Base-by-base conservation (phyloP, 805 yeast species). In the Clavispora phyllophila region DNA sequence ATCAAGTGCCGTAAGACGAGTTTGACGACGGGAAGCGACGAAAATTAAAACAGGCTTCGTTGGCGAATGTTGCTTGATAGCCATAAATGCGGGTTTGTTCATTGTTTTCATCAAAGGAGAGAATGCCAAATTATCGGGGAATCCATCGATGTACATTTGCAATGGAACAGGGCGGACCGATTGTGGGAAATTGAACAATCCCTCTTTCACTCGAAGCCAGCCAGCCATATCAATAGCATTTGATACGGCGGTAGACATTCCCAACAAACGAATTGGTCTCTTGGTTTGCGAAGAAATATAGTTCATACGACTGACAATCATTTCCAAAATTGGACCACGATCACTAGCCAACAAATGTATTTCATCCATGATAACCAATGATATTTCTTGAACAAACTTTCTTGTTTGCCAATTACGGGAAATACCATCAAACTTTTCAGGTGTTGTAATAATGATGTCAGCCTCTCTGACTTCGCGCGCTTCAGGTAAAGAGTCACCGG, bases 81-180 rank as follows among this genome's bases (percentile, higher is more conserved):
- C 96, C 83, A 84, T 78, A 56, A 85, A 89, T 0, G 95, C 91
- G 1, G 97, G 96, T 55, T 75, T 88, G 71, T 82, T 88, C 93
- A 79, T 87, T 18, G 81, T 85, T 68, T 81, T 87, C 96, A 86
- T 86, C 55, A 87, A 68, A 1, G 91, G 88, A 53, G 89, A 81
- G 56, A 86, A 85, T 1, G 88, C 89, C 47, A 83, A 70, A 48
- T 84, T 82, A 49, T 85, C 93, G 1, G 89, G 90, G 54, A 82
- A 86, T 0, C 95, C 95, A 57, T 86, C 95, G 48, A 86, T 86
- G 53, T 82, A 86, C 91, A 86, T 86, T 54, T 86, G 84, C 44
- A 86, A 66, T 2, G 95, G 95, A 38, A 86, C 93, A 0, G 95
- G 95, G 46, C 95, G 78, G 9, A 86, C 91, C 10, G 89, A 81